Evolutionary conservation across 2,329 filamentous ascomycete species (phyloP).

Genomic region (Mycosphaerella arachidis): DNA sequence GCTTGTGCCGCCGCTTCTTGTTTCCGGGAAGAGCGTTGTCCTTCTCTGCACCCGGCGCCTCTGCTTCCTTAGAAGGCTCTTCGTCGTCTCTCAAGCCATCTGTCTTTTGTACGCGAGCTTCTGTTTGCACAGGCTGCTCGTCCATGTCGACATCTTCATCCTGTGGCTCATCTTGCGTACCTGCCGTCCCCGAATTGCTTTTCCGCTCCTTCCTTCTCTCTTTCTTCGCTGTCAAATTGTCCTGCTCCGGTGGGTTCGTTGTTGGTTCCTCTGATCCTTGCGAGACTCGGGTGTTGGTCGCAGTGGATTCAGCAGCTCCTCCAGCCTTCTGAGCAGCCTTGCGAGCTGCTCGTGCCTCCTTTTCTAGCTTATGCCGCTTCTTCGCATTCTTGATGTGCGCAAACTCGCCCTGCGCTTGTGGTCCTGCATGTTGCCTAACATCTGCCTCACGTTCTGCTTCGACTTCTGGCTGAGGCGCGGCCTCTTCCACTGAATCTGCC

Average conservation of each 20-base stretch:
- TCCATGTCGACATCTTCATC: neutral
- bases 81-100: neutral
- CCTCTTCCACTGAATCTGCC: neutral
- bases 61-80: neutral
- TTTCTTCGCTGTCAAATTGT: conserved; percentile 1
- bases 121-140: neutral
- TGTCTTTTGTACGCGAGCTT: no score
- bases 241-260: neutral
- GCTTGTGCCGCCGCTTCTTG: conserved; percentile 42
- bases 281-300: neutral
- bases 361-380: conserved; percentile 34
- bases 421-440: conserved; percentile 1
- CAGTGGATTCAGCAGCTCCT: conserved; percentile 33
- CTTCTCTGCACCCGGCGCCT: neutral
- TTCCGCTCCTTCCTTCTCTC: conserved; percentile 4
- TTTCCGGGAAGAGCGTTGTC: neutral
- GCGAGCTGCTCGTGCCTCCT: conserved; percentile 29
- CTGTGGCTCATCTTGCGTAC: neutral
- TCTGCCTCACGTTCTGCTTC: conserved; percentile 8
- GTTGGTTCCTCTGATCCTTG: neutral
- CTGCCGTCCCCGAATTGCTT: neutral
- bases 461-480: neutral
- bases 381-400: conserved; percentile 28
- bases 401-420: conserved; percentile 20
- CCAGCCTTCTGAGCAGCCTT: conserved; percentile 20